A percentile compares a stretch with the other conserved stretches of the same genome.
phyloP scores from a whole-genome alignment of 2,329 filamentous ascomycete genomes.

The Harringtonia lauricola region DNA sequence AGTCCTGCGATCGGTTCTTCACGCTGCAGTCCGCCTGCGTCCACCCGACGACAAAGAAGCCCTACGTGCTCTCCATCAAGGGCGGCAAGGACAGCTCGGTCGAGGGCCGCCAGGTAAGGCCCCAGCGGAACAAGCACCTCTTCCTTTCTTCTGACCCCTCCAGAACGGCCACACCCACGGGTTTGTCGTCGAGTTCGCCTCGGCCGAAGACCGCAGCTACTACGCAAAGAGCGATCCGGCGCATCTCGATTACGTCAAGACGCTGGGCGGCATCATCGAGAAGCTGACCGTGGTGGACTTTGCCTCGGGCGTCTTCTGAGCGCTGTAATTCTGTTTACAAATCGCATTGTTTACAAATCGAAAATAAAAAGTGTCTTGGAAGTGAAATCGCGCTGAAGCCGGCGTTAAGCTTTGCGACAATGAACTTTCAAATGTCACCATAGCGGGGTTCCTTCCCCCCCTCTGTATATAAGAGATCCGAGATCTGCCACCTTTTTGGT shows the following conservation, averaged over 20 bases:
- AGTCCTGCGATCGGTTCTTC: slow-evolving; percentile 25
- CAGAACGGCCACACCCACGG: slow-evolving; percentile 53
- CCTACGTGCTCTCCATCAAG: slow-evolving; percentile 46
- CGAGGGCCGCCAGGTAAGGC: slow-evolving; percentile 48
- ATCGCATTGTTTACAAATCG: neutral
- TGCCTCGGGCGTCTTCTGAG: slow-evolving; percentile 20
- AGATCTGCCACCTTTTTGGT: no score
- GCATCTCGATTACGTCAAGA: slow-evolving; percentile 46
- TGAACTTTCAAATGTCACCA: no score
- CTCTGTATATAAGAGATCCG: no score
- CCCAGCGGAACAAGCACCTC: no score
- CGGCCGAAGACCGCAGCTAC: slow-evolving; percentile 51
- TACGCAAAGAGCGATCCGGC: slow-evolving; percentile 52
- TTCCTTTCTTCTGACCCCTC: no score
- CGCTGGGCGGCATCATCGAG: slow-evolving; percentile 32
- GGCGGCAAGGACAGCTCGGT: slow-evolving; percentile 51
- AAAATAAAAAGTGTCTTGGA: no score
- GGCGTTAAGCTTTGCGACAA: neutral
- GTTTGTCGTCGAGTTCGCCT: slow-evolving; percentile 56
- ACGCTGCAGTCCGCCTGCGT: slow-evolving; percentile 45
- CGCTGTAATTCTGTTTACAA: neutral
- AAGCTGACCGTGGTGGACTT: slow-evolving; percentile 49
- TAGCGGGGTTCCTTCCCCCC: no score
- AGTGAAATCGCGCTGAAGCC: neutral
- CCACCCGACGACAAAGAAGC: slow-evolving; percentile 43